Conservation (phyloP, 2,329 filamentous ascomycete species). For the Fusarium anthophilum region DNA sequence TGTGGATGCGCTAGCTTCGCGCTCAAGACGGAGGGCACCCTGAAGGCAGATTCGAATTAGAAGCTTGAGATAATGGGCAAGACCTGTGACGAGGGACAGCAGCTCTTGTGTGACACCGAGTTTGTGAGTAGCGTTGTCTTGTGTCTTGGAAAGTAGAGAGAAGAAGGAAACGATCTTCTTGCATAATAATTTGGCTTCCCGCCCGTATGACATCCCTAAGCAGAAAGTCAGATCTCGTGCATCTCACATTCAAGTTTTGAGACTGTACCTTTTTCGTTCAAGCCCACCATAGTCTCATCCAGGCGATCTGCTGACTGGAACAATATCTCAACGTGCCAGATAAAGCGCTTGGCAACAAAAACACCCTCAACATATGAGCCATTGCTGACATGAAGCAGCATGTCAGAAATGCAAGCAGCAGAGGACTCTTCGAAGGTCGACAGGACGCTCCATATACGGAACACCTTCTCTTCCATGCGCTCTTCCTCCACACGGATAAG, state of each 20-base stretch:
- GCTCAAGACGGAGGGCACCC: slow-evolving; percentile 89
- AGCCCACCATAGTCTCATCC: slow-evolving; percentile 74
- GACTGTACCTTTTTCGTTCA: slow-evolving; percentile 77
- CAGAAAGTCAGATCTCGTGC: slow-evolving; percentile 18
- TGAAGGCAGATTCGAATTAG: slow-evolving; percentile 97
- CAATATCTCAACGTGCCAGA: slow-evolving; percentile 92
- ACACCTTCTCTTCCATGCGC: slow-evolving; percentile 96
- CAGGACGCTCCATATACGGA: slow-evolving; percentile 96
- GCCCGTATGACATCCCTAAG: slow-evolving; percentile 84
- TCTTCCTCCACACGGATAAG: slow-evolving; percentile 87
- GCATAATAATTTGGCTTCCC: slow-evolving; percentile 98
- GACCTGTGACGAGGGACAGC: slow-evolving; percentile 94
- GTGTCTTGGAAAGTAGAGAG: slow-evolving; percentile 90
- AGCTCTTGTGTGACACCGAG: slow-evolving; percentile 97
- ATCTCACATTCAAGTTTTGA: background rate
- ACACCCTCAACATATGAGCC: slow-evolving; percentile 96
- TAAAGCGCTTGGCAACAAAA: slow-evolving; percentile 94
- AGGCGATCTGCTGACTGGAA: slow-evolving; percentile 90
- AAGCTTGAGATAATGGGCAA: slow-evolving; percentile 97
- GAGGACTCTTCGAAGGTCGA: slow-evolving; percentile 98
- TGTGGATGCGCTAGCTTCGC: slow-evolving; percentile 77
- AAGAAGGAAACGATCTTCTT: slow-evolving; percentile 99
- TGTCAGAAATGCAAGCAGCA: slow-evolving; percentile 97
- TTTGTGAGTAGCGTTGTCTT: slow-evolving; percentile 88
- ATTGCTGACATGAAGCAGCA: slow-evolving; percentile 98